A percentile compares a stretch with the other conserved stretches of the same genome.
These are phyloP conservation scores for Zygnema circumcarinatum DNA, from an alignment of 139 green algal genomes.

Conservation along the genomic window DNA sequence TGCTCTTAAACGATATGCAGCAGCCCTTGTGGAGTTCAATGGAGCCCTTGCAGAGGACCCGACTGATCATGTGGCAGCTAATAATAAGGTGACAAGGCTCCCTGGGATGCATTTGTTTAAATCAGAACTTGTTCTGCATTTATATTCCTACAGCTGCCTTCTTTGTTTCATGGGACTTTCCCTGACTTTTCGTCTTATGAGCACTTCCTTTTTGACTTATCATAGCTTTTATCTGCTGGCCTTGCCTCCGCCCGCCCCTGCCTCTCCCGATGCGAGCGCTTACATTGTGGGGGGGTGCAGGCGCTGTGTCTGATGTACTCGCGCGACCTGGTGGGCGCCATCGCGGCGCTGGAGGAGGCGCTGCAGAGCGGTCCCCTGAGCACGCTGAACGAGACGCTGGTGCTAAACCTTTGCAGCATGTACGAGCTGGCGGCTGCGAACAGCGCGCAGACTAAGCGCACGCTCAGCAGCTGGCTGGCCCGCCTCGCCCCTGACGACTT, in stretches of 20 bases:
- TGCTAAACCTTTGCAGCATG: conserved; percentile 64
- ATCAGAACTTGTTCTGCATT: no score
- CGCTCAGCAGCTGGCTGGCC: conserved; percentile 47
- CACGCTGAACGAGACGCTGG: conserved; percentile 53
- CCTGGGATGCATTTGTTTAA: no score
- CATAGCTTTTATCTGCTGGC: no score
- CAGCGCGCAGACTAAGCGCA: conserved; percentile 32
- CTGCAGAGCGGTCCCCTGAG: conserved; percentile 45
- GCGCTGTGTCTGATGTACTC: conserved; percentile 62
- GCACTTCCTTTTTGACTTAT: no score
- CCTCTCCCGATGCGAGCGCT: no score
- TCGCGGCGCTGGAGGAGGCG: conserved; percentile 54
- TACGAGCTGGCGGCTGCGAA: conserved; percentile 55
- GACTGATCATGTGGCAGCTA: conserved; percentile 32
- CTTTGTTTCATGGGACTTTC: no score
- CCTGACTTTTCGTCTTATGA: no score
- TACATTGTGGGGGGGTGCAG: conserved; percentile 19
- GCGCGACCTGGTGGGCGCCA: conserved; percentile 43
- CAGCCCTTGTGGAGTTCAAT: conserved; percentile 51
- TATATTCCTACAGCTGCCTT: no score
- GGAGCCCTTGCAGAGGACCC: conserved; percentile 16
- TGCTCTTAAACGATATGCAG: conserved; percentile 52
- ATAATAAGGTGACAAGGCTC: conserved; percentile 52
- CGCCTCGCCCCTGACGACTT: conserved; percentile 57
- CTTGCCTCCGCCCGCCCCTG: no score